Base-by-base conservation (phyloP, 2,329 filamentous ascomycete genomes). In the Talaromyces islandicus region DNA sequence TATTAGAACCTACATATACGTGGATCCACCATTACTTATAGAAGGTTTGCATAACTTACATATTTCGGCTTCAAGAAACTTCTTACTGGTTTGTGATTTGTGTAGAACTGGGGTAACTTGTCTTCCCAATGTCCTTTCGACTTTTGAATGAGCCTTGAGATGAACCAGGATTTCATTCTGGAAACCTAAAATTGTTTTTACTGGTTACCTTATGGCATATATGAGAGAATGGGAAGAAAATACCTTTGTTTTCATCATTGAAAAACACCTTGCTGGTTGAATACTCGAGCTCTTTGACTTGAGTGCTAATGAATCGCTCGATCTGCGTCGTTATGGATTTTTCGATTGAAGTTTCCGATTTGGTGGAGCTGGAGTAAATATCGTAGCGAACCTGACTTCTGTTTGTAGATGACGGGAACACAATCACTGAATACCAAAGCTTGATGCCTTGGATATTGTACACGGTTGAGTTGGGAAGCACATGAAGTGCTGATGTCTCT, bases 301-400 rank as follows among this genome's bases (percentile, higher is more conserved):
- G 41, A 14, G 27, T 51, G 30, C 52, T 60, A 35, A 61, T 55
- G 17, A 61, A 27, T 43, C 30, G n/a, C 27, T 59, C 50, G 9
- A 61, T 54, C 14, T 60, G 56, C 3, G 35, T 56, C n/a, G 51
- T n/a, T 19, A 58, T 27, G 5, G 55, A 46, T 19, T 50, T 56
- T 46, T 61, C 55, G 50, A 35, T 21, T 11, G 19, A n/a, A n/a
- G 19, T 21, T n/a, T 53, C 30, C 3, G 32, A 19, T 38, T 51
- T 52, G n/a, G 12, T 32, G 0, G 50, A 27, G 6, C 7, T n/a
- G 7, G 59, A 38, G 48, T 71, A 72, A 1, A 74, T 24, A 38
- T 75, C 72, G 52, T 68, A 73, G 56, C 72, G 69, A n/a, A 74
- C 48, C 1, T 64, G 54, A 0, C 71, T 71, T 35, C 54, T 69